phyloP scores from a whole-genome alignment of 139 green algal genomes.

The Volvox africanus region DNA sequence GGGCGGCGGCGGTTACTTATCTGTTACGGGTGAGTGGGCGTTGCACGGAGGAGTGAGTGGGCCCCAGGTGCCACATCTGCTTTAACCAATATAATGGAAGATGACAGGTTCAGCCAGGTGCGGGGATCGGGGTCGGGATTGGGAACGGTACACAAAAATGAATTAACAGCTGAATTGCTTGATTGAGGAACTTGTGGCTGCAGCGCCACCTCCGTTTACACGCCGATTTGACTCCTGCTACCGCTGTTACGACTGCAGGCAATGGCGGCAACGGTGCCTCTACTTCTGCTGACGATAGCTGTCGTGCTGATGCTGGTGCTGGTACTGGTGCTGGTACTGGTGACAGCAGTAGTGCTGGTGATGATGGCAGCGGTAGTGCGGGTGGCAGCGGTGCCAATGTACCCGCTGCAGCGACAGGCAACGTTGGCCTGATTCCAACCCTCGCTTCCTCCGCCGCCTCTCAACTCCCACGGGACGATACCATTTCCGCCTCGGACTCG shows the following conservation, averaged over 20 bases:
- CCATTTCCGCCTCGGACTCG: no score
- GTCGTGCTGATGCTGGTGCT: background rate
- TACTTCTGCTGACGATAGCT: background rate
- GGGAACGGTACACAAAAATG: background rate
- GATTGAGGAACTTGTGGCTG: background rate
- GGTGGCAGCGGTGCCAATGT: background rate
- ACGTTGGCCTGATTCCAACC: no score
- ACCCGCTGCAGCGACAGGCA: no score
- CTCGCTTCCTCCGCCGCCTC: no score
- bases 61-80: background rate
- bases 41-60: background rate
- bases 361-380: background rate
- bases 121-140: no score
- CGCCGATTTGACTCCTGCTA: background rate
- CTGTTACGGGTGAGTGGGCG: background rate
- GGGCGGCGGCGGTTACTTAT: background rate
- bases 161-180: background rate
- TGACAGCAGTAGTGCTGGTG: background rate
- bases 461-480: no score
- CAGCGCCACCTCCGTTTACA: background rate
- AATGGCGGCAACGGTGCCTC: background rate
- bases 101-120: no score
- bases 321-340: background rate
- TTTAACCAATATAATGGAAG: no score
- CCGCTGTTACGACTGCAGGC: background rate